Base-by-base conservation (phyloP, 352 stramenopile species). In the Stramenopiles sp. region DNA sequence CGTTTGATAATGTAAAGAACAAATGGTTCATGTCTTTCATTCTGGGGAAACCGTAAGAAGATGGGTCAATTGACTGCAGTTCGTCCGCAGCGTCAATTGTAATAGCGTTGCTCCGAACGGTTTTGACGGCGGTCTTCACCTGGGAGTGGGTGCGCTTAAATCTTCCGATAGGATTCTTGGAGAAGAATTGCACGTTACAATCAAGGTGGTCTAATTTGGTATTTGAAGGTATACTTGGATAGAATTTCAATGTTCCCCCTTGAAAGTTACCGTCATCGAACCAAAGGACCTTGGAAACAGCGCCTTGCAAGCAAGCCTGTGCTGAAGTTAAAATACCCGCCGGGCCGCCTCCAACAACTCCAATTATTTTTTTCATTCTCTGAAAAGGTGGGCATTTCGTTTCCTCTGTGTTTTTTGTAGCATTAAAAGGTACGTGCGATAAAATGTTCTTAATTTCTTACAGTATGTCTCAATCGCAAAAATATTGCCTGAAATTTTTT, bases 201-300 rank as follows among this genome's bases (percentile, higher is more conserved):
- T 71, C 53, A 33, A 71, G 53, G 6, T 71, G 35, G 53, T 71
- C 53, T 6, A 71, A 6, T 71, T 71, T 71, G 4, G 53, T 71
- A 71, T 71, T 71, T 6, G 53, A 2, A 35, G 53, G 53, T 35
- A 71, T 33, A 6, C 35, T 2, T 18, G 43, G 12, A 71, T 71
- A 71, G 33, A 35, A 2, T 6, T 71, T 6, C 2, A 71, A 2
- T 6, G 35, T 71, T 71, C 53, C 53, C 35, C 31, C 33, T 6
- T 6, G 12, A 6, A 71, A 71, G 6, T 6, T 2, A 6, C 12
- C 53, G 33, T 71, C 35, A 6, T 71, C 53, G 35, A 35, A 71
- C 53, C 53, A 71, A 71, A 35, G 35, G 6, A 71, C 35, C 2
- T 35, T 71, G 12, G 2, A 35, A 6, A 4, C 6, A 71, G 4